These are phyloP conservation scores for Acacia crassicarpa DNA, from an alignment of 306 rosid species.

Conservation along the genomic window DNA sequence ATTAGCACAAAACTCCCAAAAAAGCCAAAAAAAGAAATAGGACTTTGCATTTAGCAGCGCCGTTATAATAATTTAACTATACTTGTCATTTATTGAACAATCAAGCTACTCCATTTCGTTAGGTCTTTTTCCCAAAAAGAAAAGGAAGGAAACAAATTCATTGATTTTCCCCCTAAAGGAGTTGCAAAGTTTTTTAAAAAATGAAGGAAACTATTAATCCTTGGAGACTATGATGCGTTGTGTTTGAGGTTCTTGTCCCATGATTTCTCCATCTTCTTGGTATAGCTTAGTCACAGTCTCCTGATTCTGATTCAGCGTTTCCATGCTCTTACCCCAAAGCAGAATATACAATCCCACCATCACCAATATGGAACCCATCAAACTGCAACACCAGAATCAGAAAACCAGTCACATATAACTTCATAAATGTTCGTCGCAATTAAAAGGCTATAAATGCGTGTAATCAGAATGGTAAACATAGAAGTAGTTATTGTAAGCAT, in stretches of 20 bases:
- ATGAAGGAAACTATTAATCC: conserved; percentile 36
- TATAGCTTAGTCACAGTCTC: conserved; percentile 27
- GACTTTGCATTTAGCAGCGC: neutral
- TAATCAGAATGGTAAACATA: neutral
- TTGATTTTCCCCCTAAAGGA: neutral
- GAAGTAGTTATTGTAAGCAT: neutral
- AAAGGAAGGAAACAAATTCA: neutral
- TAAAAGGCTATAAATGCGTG: neutral
- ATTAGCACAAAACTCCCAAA: no score
- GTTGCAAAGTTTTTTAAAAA: neutral
- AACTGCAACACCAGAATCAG: conserved; percentile 32
- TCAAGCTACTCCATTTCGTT: neutral
- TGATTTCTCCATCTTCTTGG: conserved; percentile 47
- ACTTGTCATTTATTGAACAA: neutral
- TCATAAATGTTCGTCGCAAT: neutral
- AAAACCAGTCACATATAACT: neutral
- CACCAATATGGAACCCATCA: conserved; percentile 77
- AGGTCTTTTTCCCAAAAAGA: neutral
- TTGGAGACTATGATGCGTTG: conserved; percentile 45
- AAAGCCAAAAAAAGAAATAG: no score
- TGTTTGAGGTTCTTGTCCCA: conserved; percentile 51
- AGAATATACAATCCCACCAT: conserved; percentile 79
- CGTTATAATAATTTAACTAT: neutral
- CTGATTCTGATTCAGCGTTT: conserved; percentile 52
- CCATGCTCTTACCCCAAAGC: conserved; percentile 88